Evolutionary conservation across 352 stramenopile genomes (phyloP).

Genomic region (Globisporangium cylindrosporum): DNA sequence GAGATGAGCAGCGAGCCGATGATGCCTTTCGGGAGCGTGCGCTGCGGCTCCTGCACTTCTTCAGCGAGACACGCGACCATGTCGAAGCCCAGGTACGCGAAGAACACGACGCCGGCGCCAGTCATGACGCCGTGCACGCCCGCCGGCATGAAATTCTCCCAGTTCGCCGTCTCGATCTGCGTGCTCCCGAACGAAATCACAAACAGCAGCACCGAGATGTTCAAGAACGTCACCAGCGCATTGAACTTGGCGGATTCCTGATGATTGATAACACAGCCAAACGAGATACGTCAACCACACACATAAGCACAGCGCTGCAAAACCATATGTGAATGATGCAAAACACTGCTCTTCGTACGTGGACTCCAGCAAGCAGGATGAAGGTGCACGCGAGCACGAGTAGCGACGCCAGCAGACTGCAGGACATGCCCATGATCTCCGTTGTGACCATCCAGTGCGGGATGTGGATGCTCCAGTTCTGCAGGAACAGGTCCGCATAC

Average conservation of each 20-base stretch:
- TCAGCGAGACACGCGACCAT: constrained; percentile 92
- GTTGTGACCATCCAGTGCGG: constrained; percentile 61
- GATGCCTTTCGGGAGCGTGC: constrained; percentile 90
- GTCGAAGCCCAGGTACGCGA: constrained; percentile 92
- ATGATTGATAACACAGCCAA: background rate
- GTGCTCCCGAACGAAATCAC: constrained; percentile 84
- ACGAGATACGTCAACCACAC: background rate
- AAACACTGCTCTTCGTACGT: constrained; percentile 33
- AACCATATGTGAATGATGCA: background rate
- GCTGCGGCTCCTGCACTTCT: constrained; percentile 89
- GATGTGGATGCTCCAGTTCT: constrained; percentile 65
- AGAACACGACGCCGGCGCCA: constrained; percentile 88
- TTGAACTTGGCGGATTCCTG: constrained; percentile 93
- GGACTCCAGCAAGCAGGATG: constrained; percentile 80
- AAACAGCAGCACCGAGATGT: constrained; percentile 89
- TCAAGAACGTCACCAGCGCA: constrained; percentile 84
- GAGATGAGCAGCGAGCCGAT: constrained; percentile 90
- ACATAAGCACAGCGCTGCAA: background rate
- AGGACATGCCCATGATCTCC: constrained; percentile 55
- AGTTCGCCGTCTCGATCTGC: constrained; percentile 73
- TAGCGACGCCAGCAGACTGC: constrained; percentile 73
- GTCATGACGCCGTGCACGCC: constrained; percentile 88
- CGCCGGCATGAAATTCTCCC: constrained; percentile 81
- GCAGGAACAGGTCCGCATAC: constrained; percentile 80
- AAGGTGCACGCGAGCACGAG: constrained; percentile 84